phyloP scores from a whole-genome alignment of 179 eudicot genomes.

The Beta macrorhiza region DNA sequence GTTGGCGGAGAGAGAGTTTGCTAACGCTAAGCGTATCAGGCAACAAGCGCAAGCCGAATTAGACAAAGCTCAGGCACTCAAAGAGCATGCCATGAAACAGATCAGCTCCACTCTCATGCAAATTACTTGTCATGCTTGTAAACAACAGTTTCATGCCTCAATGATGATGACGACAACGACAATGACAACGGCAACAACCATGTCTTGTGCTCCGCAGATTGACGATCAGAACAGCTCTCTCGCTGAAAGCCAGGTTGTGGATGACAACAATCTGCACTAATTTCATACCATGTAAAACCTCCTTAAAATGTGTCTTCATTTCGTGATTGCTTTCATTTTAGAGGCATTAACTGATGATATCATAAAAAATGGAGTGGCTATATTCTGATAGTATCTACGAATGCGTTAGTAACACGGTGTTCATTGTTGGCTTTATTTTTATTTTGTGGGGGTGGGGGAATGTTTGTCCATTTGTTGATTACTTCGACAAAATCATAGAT shows the following conservation, averaged over 20 bases:
- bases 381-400: neutral
- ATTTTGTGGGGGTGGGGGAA: neutral
- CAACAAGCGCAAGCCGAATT: constrained; percentile 70
- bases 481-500: constrained; percentile 11
- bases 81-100: constrained; percentile 58
- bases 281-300: neutral
- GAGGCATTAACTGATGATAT: neutral
- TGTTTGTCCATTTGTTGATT: constrained; percentile 24
- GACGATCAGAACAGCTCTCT: constrained; percentile 34
- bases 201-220: neutral
- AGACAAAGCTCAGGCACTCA: constrained; percentile 63
- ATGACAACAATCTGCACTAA: constrained; percentile 23
- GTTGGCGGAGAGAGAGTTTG: constrained; percentile 66
- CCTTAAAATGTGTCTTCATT: neutral
- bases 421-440: neutral
- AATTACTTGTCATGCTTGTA: constrained; percentile 77
- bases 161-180: neutral
- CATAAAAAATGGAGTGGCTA: neutral
- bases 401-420: neutral
- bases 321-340: neutral
- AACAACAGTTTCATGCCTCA: constrained; percentile 40
- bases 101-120: constrained; percentile 49
- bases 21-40: constrained; percentile 67
- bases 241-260: constrained; percentile 35
- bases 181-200: neutral